Conservation (phyloP, 1,284 basidiomycete species). For the Naganishia liquefaciens region DNA sequence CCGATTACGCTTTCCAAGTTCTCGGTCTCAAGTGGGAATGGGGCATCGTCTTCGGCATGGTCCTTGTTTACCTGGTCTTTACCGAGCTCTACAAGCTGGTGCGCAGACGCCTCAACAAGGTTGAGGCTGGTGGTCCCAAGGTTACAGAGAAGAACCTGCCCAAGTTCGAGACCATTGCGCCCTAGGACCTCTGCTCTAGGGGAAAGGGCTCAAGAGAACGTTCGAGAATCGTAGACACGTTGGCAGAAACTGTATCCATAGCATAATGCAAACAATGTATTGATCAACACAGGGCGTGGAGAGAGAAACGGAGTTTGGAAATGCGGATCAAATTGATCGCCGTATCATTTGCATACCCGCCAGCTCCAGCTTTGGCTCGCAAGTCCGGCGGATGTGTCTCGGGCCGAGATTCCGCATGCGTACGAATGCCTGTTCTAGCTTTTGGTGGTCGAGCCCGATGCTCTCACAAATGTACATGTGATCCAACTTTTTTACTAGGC, state of each 20-base stretch:
- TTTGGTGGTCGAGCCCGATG: no score
- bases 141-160: constrained; percentile 36
- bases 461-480: no score
- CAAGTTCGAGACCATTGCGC: constrained; percentile 35
- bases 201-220: neutral
- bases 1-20: constrained; percentile 51
- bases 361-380: no score
- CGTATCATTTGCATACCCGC: no score
- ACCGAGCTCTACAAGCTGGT: constrained; percentile 48
- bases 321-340: no score
- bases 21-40: constrained; percentile 51
- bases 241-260: neutral
- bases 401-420: no score
- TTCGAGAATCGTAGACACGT: neutral
- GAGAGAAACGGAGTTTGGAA: no score
- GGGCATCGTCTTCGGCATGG: constrained; percentile 53
- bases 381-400: no score
- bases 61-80: constrained; percentile 46
- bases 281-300: no score
- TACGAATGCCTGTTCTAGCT: no score
- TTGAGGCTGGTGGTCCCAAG: constrained; percentile 30
- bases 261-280: neutral
- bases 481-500: no score
- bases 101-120: constrained; percentile 12
- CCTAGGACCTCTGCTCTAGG: neutral